phyloP scores from a whole-genome alignment of 768 basidiomycete species.

The Kwoniella newhampshirensis region DNA sequence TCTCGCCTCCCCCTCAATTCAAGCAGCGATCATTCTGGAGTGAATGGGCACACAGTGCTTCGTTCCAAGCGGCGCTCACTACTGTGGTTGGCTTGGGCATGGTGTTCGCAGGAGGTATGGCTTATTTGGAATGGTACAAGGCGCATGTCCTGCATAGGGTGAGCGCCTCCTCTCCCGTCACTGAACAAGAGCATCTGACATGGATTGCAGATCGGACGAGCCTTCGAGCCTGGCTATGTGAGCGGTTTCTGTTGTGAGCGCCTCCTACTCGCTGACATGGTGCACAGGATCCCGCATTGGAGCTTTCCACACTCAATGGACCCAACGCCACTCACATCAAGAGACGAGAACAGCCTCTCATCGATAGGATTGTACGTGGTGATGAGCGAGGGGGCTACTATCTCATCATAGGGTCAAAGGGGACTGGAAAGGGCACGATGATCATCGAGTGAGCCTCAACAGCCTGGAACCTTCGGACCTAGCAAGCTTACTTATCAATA shows the following conservation, averaged over 20 bases:
- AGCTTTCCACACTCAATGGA: constrained; percentile 41
- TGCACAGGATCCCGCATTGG: constrained; percentile 39
- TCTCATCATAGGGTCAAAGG: constrained; percentile 76
- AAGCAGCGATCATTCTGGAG: constrained; percentile 27
- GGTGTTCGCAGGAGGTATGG: constrained; percentile 58
- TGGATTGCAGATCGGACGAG: constrained; percentile 65
- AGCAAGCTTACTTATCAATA: constrained; percentile 13
- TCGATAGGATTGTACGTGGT: constrained; percentile 78
- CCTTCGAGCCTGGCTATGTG: constrained; percentile 78
- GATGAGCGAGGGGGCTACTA: constrained; percentile 71
- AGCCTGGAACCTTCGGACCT: neutral
- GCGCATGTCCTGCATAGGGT: constrained; percentile 77
- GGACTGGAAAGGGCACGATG: constrained; percentile 81
- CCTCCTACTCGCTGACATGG: constrained; percentile 14
- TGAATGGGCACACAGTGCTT: constrained; percentile 37
- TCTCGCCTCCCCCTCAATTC: neutral
- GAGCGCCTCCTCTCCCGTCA: constrained; percentile 16
- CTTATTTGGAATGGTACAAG: constrained; percentile 78
- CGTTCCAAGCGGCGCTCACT: constrained; percentile 49
- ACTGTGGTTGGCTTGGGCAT: constrained; percentile 48
- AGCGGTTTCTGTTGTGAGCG: constrained; percentile 48
- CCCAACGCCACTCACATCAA: constrained; percentile 60
- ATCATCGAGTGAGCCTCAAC: constrained; percentile 61
- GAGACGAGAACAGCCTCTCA: constrained; percentile 69
- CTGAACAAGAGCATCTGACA: neutral